phyloP scores from a whole-genome alignment of 768 basidiomycete species.

The Dacryopinax spathularia region DNA sequence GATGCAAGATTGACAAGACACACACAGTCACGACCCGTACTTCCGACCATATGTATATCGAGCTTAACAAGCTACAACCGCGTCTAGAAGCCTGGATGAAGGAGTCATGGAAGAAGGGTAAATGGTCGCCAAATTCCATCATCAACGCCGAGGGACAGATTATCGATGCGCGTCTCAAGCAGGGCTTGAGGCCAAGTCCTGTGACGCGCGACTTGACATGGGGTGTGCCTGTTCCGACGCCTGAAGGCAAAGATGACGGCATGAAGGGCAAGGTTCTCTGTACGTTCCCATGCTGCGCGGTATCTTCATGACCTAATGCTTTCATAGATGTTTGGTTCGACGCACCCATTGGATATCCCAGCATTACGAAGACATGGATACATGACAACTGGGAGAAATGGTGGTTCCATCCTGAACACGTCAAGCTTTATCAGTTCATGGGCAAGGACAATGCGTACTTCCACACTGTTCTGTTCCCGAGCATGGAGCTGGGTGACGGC shows the following conservation, averaged over 20 bases:
- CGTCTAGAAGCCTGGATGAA: slow-evolving; percentile 79
- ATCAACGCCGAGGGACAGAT: slow-evolving; percentile 79
- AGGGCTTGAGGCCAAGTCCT: slow-evolving; percentile 74
- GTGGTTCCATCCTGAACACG: slow-evolving; percentile 89
- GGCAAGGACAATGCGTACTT: slow-evolving; percentile 99
- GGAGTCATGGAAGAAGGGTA: slow-evolving; percentile 59
- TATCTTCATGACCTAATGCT: slow-evolving; percentile 6
- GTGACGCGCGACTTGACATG: slow-evolving; percentile 88
- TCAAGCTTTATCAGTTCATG: slow-evolving; percentile 96
- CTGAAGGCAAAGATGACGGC: slow-evolving; percentile 57
- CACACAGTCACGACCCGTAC: slow-evolving; percentile 62
- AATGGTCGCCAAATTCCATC: slow-evolving; percentile 86
- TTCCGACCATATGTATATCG: slow-evolving; percentile 85
- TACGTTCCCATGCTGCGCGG: slow-evolving; percentile 23
- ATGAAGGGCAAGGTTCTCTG: slow-evolving; percentile 94
- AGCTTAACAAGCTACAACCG: slow-evolving; percentile 69
- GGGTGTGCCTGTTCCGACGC: slow-evolving; percentile 84
- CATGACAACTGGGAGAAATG: slow-evolving; percentile 78
- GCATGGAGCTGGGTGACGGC: slow-evolving; percentile 76
- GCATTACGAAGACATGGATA: slow-evolving; percentile 92
- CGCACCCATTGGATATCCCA: slow-evolving; percentile 90
- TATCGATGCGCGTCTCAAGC: slow-evolving; percentile 74
- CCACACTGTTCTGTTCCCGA: slow-evolving; percentile 91
- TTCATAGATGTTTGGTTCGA: slow-evolving; percentile 47
- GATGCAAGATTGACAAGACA: slow-evolving; percentile 72